Conservation (phyloP, 2,329 filamentous ascomycete genomes). For the Ramichloridium luteum region DNA sequence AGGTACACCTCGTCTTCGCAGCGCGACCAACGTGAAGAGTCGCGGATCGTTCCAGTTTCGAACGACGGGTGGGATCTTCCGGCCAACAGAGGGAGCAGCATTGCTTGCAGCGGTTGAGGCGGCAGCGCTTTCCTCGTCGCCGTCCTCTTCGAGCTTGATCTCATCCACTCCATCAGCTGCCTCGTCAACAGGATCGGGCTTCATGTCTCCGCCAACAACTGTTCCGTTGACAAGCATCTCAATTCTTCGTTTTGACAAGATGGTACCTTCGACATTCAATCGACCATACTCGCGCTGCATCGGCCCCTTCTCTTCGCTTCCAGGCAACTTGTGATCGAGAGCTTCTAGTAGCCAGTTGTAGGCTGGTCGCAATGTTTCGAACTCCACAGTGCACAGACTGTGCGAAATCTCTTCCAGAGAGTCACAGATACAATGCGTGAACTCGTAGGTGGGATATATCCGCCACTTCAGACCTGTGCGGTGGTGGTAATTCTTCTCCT, state of each 20-base stretch:
- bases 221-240: slow-evolving; percentile 63
- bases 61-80: slow-evolving; percentile 44
- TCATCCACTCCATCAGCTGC: slow-evolving; percentile 25
- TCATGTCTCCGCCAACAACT: slow-evolving; percentile 20
- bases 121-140: slow-evolving; percentile 23
- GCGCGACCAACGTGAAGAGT: slow-evolving; percentile 73
- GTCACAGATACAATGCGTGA: slow-evolving; percentile 75
- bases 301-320: slow-evolving; percentile 41
- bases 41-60: slow-evolving; percentile 85
- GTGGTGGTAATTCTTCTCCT: slow-evolving; percentile 60
- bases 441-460: slow-evolving; percentile 93
- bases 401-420: slow-evolving; percentile 87
- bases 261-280: slow-evolving; percentile 69
- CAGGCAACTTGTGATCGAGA: slow-evolving; percentile 65
- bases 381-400: slow-evolving; percentile 86
- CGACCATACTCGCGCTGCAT: slow-evolving; percentile 87
- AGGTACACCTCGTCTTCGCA: slow-evolving; percentile 74
- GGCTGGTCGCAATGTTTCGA: slow-evolving; percentile 68
- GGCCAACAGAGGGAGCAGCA: slow-evolving; percentile 12
- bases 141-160: slow-evolving; percentile 32
- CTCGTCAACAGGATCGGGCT: slow-evolving; percentile 15
- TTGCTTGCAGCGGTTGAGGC: slow-evolving; percentile 16
- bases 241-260: slow-evolving; percentile 78
- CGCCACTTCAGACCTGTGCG: slow-evolving; percentile 74
- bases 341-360: slow-evolving; percentile 85